Evolutionary conservation across 2,329 filamentous ascomycete species (phyloP).

Genomic region (Laburnicola sp.): DNA sequence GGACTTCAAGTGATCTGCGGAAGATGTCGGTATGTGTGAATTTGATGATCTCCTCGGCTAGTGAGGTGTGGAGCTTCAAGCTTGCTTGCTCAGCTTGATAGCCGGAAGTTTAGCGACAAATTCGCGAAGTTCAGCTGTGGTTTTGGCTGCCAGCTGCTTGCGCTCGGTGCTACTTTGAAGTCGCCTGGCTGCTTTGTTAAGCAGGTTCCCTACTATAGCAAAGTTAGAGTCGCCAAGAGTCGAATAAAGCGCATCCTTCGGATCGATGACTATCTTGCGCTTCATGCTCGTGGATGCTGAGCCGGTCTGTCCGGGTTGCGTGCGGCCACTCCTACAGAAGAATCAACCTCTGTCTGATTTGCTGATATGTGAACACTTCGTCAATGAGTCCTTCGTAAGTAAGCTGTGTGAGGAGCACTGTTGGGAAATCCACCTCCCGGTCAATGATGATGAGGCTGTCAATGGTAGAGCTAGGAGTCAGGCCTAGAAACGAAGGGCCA

Average conservation of each 20-base stretch:
- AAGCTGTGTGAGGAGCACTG: conserved; percentile 86
- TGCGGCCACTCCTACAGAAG: conserved; percentile 76
- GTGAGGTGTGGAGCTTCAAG: conserved; percentile 85
- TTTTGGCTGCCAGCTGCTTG: conserved; percentile 77
- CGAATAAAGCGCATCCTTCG: conserved; percentile 83
- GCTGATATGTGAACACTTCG: conserved; percentile 88
- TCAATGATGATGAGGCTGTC: conserved; percentile 95
- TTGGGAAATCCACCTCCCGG: conserved; percentile 91
- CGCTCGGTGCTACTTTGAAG: conserved; percentile 86
- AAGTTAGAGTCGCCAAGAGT: conserved; percentile 92
- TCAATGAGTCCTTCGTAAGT: conserved; percentile 97
- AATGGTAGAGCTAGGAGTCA: conserved; percentile 82
- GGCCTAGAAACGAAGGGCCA: conserved; percentile 60
- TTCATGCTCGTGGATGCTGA: conserved; percentile 62
- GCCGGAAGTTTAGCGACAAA: conserved; percentile 90
- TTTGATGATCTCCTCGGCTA: conserved; percentile 95
- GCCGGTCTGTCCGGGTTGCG: conserved; percentile 58
- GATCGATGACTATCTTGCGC: conserved; percentile 85
- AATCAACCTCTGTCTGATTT: conserved; percentile 91
- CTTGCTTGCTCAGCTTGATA: conserved; percentile 94
- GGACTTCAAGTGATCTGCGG: conserved; percentile 83
- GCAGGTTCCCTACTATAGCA: conserved; percentile 82
- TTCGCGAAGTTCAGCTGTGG: conserved; percentile 86
- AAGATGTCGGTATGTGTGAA: conserved; percentile 88
- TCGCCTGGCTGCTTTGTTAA: conserved; percentile 88